Percentiles rank a stretch among this genome's conserved stretches.
These are phyloP conservation scores for Amanita exitialis DNA, from an alignment of 768 basidiomycete genomes.

Conservation along the genomic window DNA sequence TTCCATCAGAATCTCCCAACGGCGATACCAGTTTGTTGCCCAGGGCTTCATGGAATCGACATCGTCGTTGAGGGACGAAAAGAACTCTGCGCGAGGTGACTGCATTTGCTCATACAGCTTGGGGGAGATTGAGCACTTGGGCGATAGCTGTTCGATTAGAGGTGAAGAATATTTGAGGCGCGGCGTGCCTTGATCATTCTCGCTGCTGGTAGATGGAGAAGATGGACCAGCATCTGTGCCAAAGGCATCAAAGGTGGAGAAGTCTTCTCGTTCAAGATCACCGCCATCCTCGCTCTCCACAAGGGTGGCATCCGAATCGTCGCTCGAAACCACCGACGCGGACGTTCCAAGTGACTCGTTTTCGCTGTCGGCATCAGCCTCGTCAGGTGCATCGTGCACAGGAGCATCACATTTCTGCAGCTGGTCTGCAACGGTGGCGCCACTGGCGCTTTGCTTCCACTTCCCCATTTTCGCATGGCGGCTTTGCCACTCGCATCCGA, in stretches of 20 bases:
- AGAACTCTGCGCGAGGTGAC: slow-evolving; percentile 3
- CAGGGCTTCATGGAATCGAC: slow-evolving; percentile 18
- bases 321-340: slow-evolving; percentile 26
- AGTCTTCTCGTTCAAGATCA: slow-evolving; percentile 14
- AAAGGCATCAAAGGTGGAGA: slow-evolving; percentile 6
- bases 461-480: background rate
- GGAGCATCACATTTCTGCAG: slow-evolving; percentile 5
- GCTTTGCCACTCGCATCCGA: slow-evolving; percentile 1
- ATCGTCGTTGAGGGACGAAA: slow-evolving; percentile 7
- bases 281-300: slow-evolving; percentile 38
- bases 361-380: slow-evolving; percentile 21
- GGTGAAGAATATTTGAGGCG: background rate
- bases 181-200: background rate
- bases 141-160: background rate
- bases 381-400: slow-evolving; percentile 13
- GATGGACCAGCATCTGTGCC: background rate
- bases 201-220: background rate
- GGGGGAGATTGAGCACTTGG: background rate
- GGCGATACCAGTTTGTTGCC: slow-evolving; percentile 41
- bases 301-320: slow-evolving; percentile 48
- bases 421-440: background rate
- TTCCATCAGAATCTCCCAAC: slow-evolving; percentile 42
- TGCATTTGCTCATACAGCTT: slow-evolving; percentile 1
- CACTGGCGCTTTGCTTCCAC: background rate
- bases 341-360: slow-evolving; percentile 23